These are phyloP conservation scores for Fusarium sp. DNA, from an alignment of 2,329 filamentous ascomycete genomes.

Conservation along the genomic window DNA sequence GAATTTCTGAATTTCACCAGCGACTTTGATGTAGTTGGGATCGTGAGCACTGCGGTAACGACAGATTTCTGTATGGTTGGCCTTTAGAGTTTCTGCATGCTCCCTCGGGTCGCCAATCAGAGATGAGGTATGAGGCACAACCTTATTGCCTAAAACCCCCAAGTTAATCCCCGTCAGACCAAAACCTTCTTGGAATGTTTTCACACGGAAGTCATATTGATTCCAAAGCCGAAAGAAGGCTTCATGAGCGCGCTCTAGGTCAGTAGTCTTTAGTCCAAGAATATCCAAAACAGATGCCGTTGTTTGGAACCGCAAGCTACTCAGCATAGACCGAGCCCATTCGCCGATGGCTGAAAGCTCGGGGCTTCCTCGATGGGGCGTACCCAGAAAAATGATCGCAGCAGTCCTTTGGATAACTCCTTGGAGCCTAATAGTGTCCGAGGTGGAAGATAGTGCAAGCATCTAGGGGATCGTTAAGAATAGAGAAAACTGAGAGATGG, in stretches of 20 bases:
- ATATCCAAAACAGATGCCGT: constrained; percentile 6
- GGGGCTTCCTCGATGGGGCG: constrained; percentile 51
- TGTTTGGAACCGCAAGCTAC: constrained; percentile 30
- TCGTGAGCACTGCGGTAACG: constrained; percentile 3
- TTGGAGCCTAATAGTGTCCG: constrained; percentile 15
- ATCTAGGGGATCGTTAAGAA: too few relatives aligned
- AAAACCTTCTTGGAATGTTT: constrained; percentile 39
- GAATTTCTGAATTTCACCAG: constrained; percentile 7
- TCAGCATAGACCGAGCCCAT: constrained; percentile 35
- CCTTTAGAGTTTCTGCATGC: constrained; percentile 31
- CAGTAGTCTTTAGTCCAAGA: constrained; percentile 24
- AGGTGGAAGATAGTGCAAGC: constrained; percentile 11
- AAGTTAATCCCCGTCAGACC: constrained; percentile 7
- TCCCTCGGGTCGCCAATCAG: constrained; percentile 26
- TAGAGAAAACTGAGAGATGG: too few relatives aligned
- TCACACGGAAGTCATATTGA: constrained; percentile 27
- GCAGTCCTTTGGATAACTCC: constrained; percentile 43
- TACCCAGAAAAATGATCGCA: constrained; percentile 55
- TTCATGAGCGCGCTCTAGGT: constrained; percentile 30
- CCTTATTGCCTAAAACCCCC: constrained; percentile 23
- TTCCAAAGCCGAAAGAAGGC: constrained; percentile 26
- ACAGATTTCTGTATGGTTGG: constrained; percentile 32
- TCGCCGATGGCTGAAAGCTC: constrained; percentile 40
- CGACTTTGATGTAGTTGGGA: constrained; percentile 31
- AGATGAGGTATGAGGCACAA: constrained; percentile 30